phyloP scores from a whole-genome alignment of 805 yeast species.

The Candida piceae region DNA sequence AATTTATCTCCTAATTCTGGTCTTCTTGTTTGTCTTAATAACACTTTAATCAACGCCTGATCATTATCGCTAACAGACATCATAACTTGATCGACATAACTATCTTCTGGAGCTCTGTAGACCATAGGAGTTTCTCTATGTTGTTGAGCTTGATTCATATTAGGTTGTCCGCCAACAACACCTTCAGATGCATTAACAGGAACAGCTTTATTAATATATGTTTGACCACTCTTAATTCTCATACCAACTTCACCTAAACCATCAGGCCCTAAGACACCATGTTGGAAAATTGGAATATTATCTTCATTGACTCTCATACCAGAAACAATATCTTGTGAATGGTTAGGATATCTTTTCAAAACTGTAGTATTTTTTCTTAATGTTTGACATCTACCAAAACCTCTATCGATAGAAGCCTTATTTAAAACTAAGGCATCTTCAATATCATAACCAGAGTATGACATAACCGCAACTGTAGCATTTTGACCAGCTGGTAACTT shows the following conservation, averaged over 20 bases:
- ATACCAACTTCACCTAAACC: constrained; percentile 97
- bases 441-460: constrained; percentile 97
- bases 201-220: constrained; percentile 86
- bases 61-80: constrained; percentile 94
- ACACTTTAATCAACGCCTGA: constrained; percentile 87
- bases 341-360: constrained; percentile 88
- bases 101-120: constrained; percentile 93
- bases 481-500: constrained; percentile 98
- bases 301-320: constrained; percentile 87
- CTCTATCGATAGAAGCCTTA: constrained; percentile 90
- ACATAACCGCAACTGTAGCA: constrained; percentile 98
- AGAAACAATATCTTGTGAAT: constrained; percentile 83
- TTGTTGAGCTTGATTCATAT: constrained; percentile 32
- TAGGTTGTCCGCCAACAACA: constrained; percentile 37
- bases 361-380: constrained; percentile 86
- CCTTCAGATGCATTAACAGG: constrained; percentile 81
- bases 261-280: constrained; percentile 83
- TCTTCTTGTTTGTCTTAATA: constrained; percentile 90
- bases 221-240: constrained; percentile 86
- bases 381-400: constrained; percentile 97
- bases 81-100: constrained; percentile 96
- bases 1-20: constrained; percentile 98
- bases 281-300: constrained; percentile 80
- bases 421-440: constrained; percentile 97
- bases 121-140: constrained; percentile 88